Percentiles rank a stretch among this genome's conserved stretches.
phyloP scores from a whole-genome alignment of 192 early-diverging fungal species.

The Lobulomyces angularis region DNA sequence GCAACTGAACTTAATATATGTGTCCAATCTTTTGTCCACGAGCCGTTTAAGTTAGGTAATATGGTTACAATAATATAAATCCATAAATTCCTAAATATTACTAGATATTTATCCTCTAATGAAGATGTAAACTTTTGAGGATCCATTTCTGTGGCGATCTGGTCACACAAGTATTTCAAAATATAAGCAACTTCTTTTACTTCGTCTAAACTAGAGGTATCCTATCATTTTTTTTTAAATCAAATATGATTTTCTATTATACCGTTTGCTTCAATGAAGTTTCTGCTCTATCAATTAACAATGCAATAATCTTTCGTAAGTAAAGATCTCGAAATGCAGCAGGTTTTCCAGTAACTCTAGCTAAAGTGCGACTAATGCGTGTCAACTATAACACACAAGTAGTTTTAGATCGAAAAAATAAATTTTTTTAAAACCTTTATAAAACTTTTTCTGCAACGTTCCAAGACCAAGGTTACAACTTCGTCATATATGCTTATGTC shows the following conservation, averaged over 20 bases:
- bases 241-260: too few species aligned
- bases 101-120: slow-evolving; percentile 21
- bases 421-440: background rate
- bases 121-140: background rate
- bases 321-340: slow-evolving; percentile 7
- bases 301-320: too few species aligned
- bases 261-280: too few species aligned
- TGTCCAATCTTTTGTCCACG: slow-evolving; percentile 67
- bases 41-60: slow-evolving; percentile 54
- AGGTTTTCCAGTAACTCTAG: slow-evolving; percentile 10
- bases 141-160: slow-evolving; percentile 7
- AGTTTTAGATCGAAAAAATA: background rate
- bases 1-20: slow-evolving; percentile 59
- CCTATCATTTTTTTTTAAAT: too few species aligned
- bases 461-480: slow-evolving; percentile 15
- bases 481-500: slow-evolving; percentile 24
- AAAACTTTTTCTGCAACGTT: background rate
- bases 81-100: slow-evolving; percentile 83
- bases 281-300: too few species aligned
- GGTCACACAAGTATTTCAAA: slow-evolving; percentile 25
- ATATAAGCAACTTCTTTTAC: slow-evolving; percentile 21
- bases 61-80: slow-evolving; percentile 72
- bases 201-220: slow-evolving; percentile 7
- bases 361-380: slow-evolving; percentile 11
- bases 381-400: slow-evolving; percentile 6